phyloP scores from a whole-genome alignment of 345 rosid species.

The Citrus inodora region DNA sequence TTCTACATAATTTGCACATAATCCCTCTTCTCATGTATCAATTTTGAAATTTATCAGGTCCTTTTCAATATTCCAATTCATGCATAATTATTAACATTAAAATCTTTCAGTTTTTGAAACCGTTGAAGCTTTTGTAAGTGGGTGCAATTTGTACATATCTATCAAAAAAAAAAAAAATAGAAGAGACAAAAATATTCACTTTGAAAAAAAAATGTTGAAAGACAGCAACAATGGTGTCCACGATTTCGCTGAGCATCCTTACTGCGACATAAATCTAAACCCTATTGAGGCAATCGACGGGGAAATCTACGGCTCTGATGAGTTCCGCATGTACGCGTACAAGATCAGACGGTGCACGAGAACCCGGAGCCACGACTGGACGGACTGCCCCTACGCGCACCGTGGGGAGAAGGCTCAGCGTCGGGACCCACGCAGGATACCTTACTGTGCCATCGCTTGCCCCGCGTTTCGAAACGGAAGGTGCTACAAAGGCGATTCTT shows the following conservation, averaged over 20 bases:
- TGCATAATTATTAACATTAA: not conserved
- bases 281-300: constrained; percentile 30
- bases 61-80: not conserved
- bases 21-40: not conserved
- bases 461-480: constrained; percentile 61
- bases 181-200: not conserved
- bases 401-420: constrained; percentile 91
- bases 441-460: constrained; percentile 68
- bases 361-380: constrained; percentile 86
- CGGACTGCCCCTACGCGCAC: constrained; percentile 87
- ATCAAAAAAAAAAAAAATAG: not conserved
- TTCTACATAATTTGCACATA: not conserved
- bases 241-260: constrained; percentile 33
- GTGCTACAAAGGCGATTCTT: constrained; percentile 61
- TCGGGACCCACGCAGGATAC: constrained; percentile 69
- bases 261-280: constrained; percentile 19
- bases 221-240: constrained; percentile 8
- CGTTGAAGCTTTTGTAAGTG: not conserved
- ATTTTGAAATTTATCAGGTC: too few relatives aligned
- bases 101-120: not conserved
- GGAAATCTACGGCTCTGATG: constrained; percentile 49
- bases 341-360: constrained; percentile 75
- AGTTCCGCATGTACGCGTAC: constrained; percentile 83
- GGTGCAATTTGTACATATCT: not conserved
- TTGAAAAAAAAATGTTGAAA: constrained; percentile 23